Percentiles rank a stretch among this genome's conserved stretches.
phyloP scores from a whole-genome alignment of 345 rosid species.

The Jatropha curcas region DNA sequence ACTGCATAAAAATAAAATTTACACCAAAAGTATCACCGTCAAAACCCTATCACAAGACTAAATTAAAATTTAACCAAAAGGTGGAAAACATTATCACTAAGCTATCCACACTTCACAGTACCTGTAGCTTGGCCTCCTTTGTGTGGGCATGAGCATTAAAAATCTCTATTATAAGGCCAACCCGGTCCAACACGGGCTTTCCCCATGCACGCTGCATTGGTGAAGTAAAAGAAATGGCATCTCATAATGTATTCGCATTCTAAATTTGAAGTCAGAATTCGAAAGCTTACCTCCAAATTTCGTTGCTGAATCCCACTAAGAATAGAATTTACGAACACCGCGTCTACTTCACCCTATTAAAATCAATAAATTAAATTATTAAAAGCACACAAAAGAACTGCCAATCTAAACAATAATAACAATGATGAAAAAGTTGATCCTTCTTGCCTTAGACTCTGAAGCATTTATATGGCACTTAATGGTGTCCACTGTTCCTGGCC shows the following conservation, averaged over 20 bases:
- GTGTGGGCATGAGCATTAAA: conserved; percentile 96
- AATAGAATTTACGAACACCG: conserved; percentile 76
- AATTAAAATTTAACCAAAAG: background rate
- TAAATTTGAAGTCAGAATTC: background rate
- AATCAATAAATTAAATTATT: background rate
- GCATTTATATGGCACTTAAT: conserved; percentile 63
- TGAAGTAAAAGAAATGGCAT: background rate
- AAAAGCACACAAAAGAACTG: conserved; percentile 17
- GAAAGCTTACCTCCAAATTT: conserved; percentile 74
- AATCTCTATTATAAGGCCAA: conserved; percentile 91
- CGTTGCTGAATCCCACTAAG: conserved; percentile 81
- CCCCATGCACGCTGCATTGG: conserved; percentile 61
- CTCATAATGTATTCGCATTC: background rate
- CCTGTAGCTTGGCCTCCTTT: conserved; percentile 94
- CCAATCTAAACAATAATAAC: no score
- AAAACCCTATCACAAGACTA: background rate
- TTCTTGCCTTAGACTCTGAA: conserved; percentile 69
- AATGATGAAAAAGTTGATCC: no score
- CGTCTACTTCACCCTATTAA: conserved; percentile 76
- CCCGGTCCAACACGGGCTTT: conserved; percentile 85
- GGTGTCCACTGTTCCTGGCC: conserved; percentile 71
- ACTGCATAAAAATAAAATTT: conserved; percentile 42
- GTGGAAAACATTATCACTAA: conserved; percentile 2
- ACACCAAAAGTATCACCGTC: background rate
- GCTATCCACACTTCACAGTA: conserved; percentile 24